These are phyloP conservation scores for Eutrema heterophyllum DNA, from an alignment of 345 rosid species.

Conservation along the genomic window DNA sequence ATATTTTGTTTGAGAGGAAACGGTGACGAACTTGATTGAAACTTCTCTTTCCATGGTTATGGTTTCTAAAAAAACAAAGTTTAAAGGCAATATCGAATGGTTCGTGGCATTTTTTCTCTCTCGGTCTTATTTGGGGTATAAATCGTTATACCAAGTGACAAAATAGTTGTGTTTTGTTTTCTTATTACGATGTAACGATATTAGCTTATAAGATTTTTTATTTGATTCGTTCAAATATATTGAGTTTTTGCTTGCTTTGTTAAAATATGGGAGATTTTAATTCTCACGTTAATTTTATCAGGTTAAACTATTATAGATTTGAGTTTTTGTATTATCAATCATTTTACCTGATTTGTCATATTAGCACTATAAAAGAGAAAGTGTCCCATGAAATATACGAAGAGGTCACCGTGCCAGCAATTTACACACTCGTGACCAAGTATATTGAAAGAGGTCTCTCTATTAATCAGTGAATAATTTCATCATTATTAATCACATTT, in stretches of 20 bases:
- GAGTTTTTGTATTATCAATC: neutral
- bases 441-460: too few species aligned
- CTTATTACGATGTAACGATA: neutral
- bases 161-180: neutral
- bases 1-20: too few species aligned
- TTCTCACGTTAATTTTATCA: neutral
- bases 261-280: neutral
- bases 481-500: neutral
- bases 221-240: neutral
- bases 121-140: too few species aligned
- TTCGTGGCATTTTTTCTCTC: too few species aligned
- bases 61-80: too few species aligned
- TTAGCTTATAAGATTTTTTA: neutral
- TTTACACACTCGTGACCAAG: neutral
- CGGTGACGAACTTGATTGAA: too few species aligned
- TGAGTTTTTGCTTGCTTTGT: neutral
- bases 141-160: too few species aligned
- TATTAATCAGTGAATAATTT: neutral
- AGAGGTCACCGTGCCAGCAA: constrained; percentile 20
- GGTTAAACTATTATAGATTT: neutral
- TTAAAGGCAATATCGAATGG: too few species aligned
- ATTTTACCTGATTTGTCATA: neutral
- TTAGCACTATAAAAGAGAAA: neutral
- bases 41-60: too few species aligned
- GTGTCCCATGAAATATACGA: constrained; percentile 15